These are phyloP conservation scores for Anisogramma anomala DNA, from an alignment of 2,329 filamentous ascomycete species.

Conservation along the genomic window DNA sequence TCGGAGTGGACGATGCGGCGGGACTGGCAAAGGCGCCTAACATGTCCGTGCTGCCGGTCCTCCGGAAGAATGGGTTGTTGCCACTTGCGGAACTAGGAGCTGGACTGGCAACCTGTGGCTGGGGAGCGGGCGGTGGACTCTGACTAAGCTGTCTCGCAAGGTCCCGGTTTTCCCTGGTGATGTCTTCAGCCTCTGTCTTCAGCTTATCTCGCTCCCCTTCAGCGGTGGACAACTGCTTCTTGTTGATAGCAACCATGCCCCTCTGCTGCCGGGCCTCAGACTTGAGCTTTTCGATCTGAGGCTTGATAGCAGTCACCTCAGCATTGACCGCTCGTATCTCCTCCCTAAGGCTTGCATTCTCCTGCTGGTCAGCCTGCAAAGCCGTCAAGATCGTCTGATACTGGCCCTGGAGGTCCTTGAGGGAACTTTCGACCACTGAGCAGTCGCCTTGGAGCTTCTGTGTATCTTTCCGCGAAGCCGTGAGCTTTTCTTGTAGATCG, in stretches of 20 bases:
- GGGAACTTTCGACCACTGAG: slow-evolving; percentile 67
- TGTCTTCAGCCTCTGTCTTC: slow-evolving; percentile 63
- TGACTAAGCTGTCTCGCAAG: slow-evolving; percentile 40
- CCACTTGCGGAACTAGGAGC: slow-evolving; percentile 56
- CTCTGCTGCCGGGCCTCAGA: slow-evolving; percentile 91
- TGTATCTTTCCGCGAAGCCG: slow-evolving; percentile 64
- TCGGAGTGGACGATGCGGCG: slow-evolving; percentile 21
- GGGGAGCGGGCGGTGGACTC: slow-evolving; percentile 33
- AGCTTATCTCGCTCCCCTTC: slow-evolving; percentile 84
- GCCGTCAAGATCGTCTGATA: slow-evolving; percentile 64
- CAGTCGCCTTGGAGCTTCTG: slow-evolving; percentile 76
- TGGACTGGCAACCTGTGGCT: slow-evolving; percentile 53
- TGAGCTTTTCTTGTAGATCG: slow-evolving; percentile 71
- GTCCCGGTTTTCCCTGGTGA: slow-evolving; percentile 52
- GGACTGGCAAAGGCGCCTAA: slow-evolving; percentile 42
- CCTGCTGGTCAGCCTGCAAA: slow-evolving; percentile 76
- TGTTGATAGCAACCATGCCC: slow-evolving; percentile 93
- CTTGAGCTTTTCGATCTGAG: slow-evolving; percentile 84
- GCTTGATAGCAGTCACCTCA: slow-evolving; percentile 74
- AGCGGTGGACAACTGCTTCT: slow-evolving; percentile 86
- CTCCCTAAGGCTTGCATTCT: slow-evolving; percentile 77
- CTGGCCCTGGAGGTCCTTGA: slow-evolving; percentile 71
- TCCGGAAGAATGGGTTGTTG: slow-evolving; percentile 92
- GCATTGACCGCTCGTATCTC: slow-evolving; percentile 73
- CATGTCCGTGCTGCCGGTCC: slow-evolving; percentile 50